Base-by-base conservation (phyloP, 179 eudicot genomes). In the Beta lomatogona region DNA sequence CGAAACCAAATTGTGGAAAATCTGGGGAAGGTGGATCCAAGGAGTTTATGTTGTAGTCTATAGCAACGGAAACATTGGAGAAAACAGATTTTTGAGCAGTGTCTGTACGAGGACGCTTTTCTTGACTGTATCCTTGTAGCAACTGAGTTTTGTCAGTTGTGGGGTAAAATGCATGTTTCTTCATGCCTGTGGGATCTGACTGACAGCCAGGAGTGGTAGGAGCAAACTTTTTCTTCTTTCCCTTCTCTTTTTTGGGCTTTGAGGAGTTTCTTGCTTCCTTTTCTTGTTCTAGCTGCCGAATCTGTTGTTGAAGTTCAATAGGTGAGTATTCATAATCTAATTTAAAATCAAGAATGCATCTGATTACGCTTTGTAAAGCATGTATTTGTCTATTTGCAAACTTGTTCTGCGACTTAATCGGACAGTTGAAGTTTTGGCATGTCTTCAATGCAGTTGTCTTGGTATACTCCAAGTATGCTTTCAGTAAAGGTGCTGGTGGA, bases 401-500 rank as follows among this genome's bases (percentile, higher is more conserved):
- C 75, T 75, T 66, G 5, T 55, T 66, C 75, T 66, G 83, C 14
- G 79, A 68, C 79, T 67, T 66, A 21, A 75, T 15, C 0, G 83
- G n/a, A 54, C 45, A 36, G 44, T 75, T 57, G 57, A 25, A 74
- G 58, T 82, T 48, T 63, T 36, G 28, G 73, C 72, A 82, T 11
- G 14, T 77, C 66, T 55, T 31, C 68, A 61, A 53, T 72, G 86
- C 85, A 22, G 75, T 36, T 69, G 57, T 28, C 70, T 82, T 76
- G 64, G 82, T 71, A 41, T 75, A 75, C 14, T 82, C 71, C 81
- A 83, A 52, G 77, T 79, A 81, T 19, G 52, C 85, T 83, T 71
- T 84, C 78, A 89, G 82, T 45, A 87, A 82, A 54, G 86, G 89
- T 15, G 82, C 83, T 18, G 89, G 87, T 28, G 85, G 83, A 68